phyloP scores from a whole-genome alignment of 2,329 filamentous ascomycete species.

The Penicillium rolfsii region DNA sequence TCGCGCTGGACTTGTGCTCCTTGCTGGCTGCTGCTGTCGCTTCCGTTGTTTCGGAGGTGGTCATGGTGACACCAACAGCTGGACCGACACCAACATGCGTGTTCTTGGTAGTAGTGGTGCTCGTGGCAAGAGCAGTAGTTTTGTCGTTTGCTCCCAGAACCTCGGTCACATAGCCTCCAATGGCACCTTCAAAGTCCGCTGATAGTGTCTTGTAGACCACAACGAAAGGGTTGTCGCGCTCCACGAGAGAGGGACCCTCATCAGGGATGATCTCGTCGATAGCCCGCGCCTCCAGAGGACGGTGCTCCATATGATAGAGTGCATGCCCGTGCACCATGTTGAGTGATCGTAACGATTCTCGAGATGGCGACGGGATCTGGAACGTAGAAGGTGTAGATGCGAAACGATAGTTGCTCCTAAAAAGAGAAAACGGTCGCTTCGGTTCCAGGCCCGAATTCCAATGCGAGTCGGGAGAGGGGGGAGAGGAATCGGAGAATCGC shows the following conservation, averaged over 20 bases:
- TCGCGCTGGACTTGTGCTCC: slow-evolving; percentile 11
- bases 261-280: slow-evolving; percentile 14
- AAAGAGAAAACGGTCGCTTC: slow-evolving; percentile 11
- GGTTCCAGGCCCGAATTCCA: slow-evolving; percentile 22
- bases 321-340: slow-evolving; percentile 40
- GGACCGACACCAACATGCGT: slow-evolving; percentile 32
- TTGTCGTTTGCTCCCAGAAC: slow-evolving; percentile 10
- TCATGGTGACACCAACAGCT: slow-evolving; percentile 31
- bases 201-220: slow-evolving; percentile 58
- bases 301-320: slow-evolving; percentile 33
- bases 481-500: slow-evolving; percentile 14
- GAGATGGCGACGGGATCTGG: background rate
- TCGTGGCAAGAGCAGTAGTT: slow-evolving; percentile 11
- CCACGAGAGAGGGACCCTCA: background rate
- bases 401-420: slow-evolving; percentile 11
- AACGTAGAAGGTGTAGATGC: background rate
- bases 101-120: background rate
- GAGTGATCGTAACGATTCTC: slow-evolving; percentile 3
- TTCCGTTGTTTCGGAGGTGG: slow-evolving; percentile 8
- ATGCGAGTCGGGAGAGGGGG: slow-evolving; percentile 18
- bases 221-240: slow-evolving; percentile 8
- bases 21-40: slow-evolving; percentile 15
- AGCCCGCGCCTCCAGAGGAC: slow-evolving; percentile 26
- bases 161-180: slow-evolving; percentile 53
- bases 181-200: slow-evolving; percentile 56